Evolutionary conservation across 208 protist genomes (phyloP).

Genomic region (Naegleria fowleri): DNA sequence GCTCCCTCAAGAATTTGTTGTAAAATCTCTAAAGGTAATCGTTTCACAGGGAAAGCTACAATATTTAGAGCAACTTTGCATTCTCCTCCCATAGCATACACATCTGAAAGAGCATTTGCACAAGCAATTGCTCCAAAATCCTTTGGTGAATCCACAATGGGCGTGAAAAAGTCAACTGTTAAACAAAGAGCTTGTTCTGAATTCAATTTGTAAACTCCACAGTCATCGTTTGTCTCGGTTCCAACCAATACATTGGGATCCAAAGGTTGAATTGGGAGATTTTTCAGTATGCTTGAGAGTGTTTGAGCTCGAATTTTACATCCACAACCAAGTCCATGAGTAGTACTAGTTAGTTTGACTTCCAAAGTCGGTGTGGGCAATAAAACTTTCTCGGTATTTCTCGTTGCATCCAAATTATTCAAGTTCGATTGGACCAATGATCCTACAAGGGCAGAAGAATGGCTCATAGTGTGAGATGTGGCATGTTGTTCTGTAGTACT

Average conservation of each 20-base stretch:
- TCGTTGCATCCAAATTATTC: no score
- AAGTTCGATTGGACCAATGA: no score
- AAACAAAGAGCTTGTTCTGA: slow-evolving; percentile 41
- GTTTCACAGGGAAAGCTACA: slow-evolving; percentile 40
- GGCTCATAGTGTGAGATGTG: no score
- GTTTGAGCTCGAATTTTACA: slow-evolving; percentile 44
- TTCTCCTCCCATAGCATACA: slow-evolving; percentile 64
- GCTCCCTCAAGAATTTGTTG: slow-evolving; percentile 20
- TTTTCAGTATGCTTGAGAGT: slow-evolving; percentile 33
- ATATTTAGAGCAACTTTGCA: slow-evolving; percentile 41
- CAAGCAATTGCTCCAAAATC: slow-evolving; percentile 53
- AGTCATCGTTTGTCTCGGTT: slow-evolving; percentile 45
- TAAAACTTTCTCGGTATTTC: no score
- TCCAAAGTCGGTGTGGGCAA: background rate
- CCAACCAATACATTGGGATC: slow-evolving; percentile 47
- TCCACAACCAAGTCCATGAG: slow-evolving; percentile 43
- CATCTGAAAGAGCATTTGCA: slow-evolving; percentile 59
- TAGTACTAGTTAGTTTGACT: slow-evolving; percentile 33
- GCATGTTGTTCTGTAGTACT: no score
- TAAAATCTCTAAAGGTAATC: slow-evolving; percentile 30
- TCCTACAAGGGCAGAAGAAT: no score
- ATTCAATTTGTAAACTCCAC: slow-evolving; percentile 40
- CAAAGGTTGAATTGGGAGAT: background rate
- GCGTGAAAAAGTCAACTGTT: slow-evolving; percentile 64
- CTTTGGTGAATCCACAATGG: slow-evolving; percentile 61